Percentiles rank a stretch among this genome's conserved stretches.
phyloP scores from a whole-genome alignment of 2,329 filamentous ascomycete genomes.

The Monosporascus sp. region DNA sequence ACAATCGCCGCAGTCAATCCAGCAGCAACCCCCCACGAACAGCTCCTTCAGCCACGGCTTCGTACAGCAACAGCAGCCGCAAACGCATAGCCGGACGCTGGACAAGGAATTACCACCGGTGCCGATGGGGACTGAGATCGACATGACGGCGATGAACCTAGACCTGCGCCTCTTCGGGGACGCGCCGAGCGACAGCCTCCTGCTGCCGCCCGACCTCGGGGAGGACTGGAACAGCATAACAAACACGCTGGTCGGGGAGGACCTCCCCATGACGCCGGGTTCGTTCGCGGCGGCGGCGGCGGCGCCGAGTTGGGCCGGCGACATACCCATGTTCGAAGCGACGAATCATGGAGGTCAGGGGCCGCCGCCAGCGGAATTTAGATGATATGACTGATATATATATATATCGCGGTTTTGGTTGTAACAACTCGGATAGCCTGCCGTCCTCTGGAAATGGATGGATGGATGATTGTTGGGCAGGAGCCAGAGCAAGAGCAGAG shows the following conservation, averaged over 20 bases:
- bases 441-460: too few species aligned
- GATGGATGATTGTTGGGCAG: too few species aligned
- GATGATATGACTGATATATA: too few species aligned
- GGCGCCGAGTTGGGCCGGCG: too few species aligned
- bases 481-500: too few species aligned
- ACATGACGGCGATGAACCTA: constrained; percentile 9
- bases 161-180: constrained; percentile 4
- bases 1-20: not conserved
- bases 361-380: too few species aligned
- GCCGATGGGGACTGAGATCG: constrained; percentile 2
- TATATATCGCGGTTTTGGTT: too few species aligned
- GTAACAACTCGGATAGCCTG: too few species aligned
- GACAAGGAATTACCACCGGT: constrained; percentile 12
- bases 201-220: constrained; percentile 5
- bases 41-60: not conserved
- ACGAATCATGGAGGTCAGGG: too few species aligned
- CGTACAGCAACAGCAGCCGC: constrained; percentile 6
- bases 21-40: constrained; percentile 1
- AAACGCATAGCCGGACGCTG: constrained; percentile 4
- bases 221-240: constrained; percentile 11
- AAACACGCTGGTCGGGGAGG: not conserved
- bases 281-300: not conserved
- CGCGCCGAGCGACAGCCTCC: constrained; percentile 2
- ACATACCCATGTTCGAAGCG: too few species aligned
- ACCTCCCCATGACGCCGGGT: not conserved